These are phyloP conservation scores for Penicillium argentinense DNA, from an alignment of 495 filamentous ascomycete genomes.

Conservation along the genomic window DNA sequence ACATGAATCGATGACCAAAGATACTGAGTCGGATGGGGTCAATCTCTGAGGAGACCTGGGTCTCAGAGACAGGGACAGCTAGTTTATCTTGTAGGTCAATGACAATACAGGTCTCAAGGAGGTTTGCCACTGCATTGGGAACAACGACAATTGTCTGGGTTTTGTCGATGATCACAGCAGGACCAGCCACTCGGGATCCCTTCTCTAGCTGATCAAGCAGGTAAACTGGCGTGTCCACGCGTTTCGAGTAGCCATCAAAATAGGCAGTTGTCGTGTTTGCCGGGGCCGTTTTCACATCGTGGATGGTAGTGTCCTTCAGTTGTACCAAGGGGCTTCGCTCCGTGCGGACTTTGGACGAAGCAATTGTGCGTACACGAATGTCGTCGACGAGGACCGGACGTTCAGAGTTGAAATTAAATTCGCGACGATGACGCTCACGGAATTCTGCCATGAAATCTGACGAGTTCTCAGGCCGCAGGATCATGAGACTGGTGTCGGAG, in stretches of 20 bases:
- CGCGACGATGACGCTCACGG: slow-evolving; percentile 45
- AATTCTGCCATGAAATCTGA: slow-evolving; percentile 46
- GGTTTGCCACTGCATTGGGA: slow-evolving; percentile 61
- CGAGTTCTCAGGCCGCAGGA: slow-evolving; percentile 40
- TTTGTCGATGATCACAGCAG: slow-evolving; percentile 89
- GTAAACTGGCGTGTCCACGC: slow-evolving; percentile 81
- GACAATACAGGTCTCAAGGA: slow-evolving; percentile 46
- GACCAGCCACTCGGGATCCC: slow-evolving; percentile 77
- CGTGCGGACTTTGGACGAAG: slow-evolving; percentile 40
- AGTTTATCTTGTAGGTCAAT: slow-evolving; percentile 52
- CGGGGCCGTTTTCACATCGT: slow-evolving; percentile 26
- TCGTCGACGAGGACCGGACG: slow-evolving; percentile 52
- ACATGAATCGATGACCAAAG: slow-evolving; percentile 97
- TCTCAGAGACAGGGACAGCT: background rate
- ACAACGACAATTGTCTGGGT: slow-evolving; percentile 96
- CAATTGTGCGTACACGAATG: slow-evolving; percentile 50
- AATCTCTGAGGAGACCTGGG: slow-evolving; percentile 57
- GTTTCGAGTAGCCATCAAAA: slow-evolving; percentile 61
- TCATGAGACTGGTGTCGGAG: slow-evolving; percentile 54
- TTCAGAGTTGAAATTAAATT: slow-evolving; percentile 55
- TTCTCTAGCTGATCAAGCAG: slow-evolving; percentile 74
- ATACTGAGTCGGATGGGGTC: slow-evolving; percentile 93
- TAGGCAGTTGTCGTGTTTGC: slow-evolving; percentile 42
- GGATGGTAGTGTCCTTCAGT: slow-evolving; percentile 31
- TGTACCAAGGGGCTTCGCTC: slow-evolving; percentile 44